Base-by-base conservation (phyloP, 805 yeast species). In the Myxozyma kluyveri region DNA sequence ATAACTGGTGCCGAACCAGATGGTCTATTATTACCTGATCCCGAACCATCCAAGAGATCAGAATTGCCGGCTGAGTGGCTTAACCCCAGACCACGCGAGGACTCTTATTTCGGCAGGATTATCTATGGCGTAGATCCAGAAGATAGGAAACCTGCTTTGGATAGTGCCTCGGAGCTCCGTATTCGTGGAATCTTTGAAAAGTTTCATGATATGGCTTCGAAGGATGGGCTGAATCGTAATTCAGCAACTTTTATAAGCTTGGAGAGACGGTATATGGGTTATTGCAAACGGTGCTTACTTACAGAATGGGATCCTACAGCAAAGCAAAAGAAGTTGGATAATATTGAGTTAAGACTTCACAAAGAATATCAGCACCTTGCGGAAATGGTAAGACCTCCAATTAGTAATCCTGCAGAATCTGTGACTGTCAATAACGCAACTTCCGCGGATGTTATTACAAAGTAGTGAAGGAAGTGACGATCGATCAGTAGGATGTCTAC, bases 1-100 rank as follows among this genome's bases (percentile, higher is more conserved):
- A 29, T 29, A 9, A 29, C 33, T 2, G 48, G 48, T 17, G 42
- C 44, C 19, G 52, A 49, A 22, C 52, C 52, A 9, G 52, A 49
- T 19, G 52, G 52, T 4, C 36, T 45, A 9, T 24, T 18, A 31
- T 21, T 49, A n/a, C 52, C 52, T 19, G 52, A 49, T 18, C 23
- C 47, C 24, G 36, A 37, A 1, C 39, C 37, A 35, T 10, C 42
- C 2, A 29, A 29, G 14, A 9, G 33, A 29, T 9, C 14, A 29
- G 33, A 29, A 9, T 29, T 9, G 26, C 33, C 6, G 41, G 27
- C 23, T 22, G 23, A 22, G n/a, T n/a, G n/a, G n/a, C n/a, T n/a
- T n/a, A n/a, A n/a, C n/a, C n/a, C n/a, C n/a, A n/a, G n/a, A n/a
- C n/a, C n/a, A n/a, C n/a, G n/a, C n/a, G n/a, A n/a, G n/a, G n/a